Evolutionary conservation across 1,139 yeast species (phyloP), one percentile per base, ranked within the genome.

Genomic region (Sugiyamaella sp.): DNA sequence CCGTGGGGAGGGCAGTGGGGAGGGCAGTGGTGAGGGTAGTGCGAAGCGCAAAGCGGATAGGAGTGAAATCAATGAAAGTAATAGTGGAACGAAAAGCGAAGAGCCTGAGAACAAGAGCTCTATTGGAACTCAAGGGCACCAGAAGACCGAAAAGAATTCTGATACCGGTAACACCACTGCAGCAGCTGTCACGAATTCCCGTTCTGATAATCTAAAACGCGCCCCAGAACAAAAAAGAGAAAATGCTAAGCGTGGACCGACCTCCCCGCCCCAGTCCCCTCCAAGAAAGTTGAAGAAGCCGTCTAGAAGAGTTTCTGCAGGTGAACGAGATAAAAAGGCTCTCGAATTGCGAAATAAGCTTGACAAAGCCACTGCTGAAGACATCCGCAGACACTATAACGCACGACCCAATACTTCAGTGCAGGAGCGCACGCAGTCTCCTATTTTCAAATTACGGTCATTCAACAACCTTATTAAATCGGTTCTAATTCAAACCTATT

Each of bases 381-480:
- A 87, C 55, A 95, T 93, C 24, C 75, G 93, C 57, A 76, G 80
- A 48, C 97, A 90, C 70, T 93, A 93, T 68, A 93, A 93, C 70
- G 86, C 87, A 61, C 79, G 96, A 63, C 87, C 97, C 0, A 81
- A 82, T 60, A 80, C 93, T 1, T 82, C 84, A 58, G 73, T 74
- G 33, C 81, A 80, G 53, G 84, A 81, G 22, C 78, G 99, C 60
- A 77, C 84, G 27, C 77, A 81, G 40, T 89, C 97, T 0, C 95
- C 95, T 4, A 93, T 93, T 65, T 85, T 87, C 70, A 86, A 87
- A 65, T 75, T 95, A 57, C 77, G 97, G 57, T 86, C 87, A 62
- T 95, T 90, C 77, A 95, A 93, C 70, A 95, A 93, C 67, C 89
- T 93, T 60, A 86, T 93, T 66, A 93, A 93, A 69, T 87, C 89